phyloP scores from a whole-genome alignment of 345 rosid genomes.

The Draba incana region DNA sequence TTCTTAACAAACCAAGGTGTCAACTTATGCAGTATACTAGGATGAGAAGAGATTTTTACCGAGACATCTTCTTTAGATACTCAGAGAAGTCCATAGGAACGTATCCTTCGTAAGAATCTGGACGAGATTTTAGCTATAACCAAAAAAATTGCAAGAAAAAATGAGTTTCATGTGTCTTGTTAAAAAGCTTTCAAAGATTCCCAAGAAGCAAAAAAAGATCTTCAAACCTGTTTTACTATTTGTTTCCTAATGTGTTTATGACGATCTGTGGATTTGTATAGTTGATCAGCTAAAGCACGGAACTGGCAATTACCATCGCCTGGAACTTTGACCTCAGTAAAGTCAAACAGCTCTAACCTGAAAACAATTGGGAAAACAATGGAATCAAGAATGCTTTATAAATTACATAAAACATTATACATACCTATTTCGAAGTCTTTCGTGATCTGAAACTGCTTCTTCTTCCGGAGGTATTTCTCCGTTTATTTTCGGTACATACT shows the following conservation, averaged over 20 bases:
- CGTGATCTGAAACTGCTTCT: conserved; percentile 95
- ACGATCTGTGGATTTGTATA: conserved; percentile 59
- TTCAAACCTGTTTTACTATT: conserved; percentile 68
- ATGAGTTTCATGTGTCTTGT: conserved; percentile 15
- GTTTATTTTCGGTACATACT: conserved; percentile 93
- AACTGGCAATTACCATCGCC: conserved; percentile 60
- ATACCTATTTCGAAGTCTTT: conserved; percentile 80
- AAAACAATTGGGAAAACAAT: neutral
- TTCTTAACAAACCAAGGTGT: neutral
- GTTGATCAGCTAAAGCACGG: conserved; percentile 79
- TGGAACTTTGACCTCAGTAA: conserved; percentile 41
- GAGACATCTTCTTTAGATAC: conserved; percentile 73
- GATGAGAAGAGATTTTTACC: conserved; percentile 40
- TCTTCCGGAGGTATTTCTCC: conserved; percentile 93
- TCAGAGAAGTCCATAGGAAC: conserved; percentile 83
- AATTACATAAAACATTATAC: neutral
- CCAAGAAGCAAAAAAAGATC: neutral
- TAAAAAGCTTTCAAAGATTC: conserved; percentile 5
- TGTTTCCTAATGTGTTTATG: conserved; percentile 61
- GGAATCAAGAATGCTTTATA: conserved; percentile 12
- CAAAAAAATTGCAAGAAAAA: neutral
- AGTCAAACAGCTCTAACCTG: conserved; percentile 43
- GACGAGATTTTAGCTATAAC: conserved; percentile 63
- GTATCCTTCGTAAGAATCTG: conserved; percentile 70
- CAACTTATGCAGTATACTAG: conserved; percentile 15